Evolutionary conservation across 345 rosid species (phyloP).

Genomic region (Citrus cavaleriei): DNA sequence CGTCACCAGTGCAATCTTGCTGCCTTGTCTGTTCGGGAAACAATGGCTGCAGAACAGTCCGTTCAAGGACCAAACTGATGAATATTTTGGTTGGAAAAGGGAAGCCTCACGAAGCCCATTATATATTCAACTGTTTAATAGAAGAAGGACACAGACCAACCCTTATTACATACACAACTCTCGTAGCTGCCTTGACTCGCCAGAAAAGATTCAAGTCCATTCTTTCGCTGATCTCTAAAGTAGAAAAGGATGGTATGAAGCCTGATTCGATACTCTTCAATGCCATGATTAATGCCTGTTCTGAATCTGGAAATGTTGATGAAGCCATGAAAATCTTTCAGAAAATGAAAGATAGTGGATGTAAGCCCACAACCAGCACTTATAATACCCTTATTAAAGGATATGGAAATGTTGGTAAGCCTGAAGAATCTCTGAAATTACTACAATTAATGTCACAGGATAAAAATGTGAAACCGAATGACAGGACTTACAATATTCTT

Average conservation of each 20-base stretch:
- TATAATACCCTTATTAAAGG: conserved; percentile 87
- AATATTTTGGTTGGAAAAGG: conserved; percentile 58
- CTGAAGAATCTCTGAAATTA: conserved; percentile 67
- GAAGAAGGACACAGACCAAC: conserved; percentile 89
- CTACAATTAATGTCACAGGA: conserved; percentile 56
- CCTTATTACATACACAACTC: conserved; percentile 75
- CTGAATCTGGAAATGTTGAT: conserved; percentile 73
- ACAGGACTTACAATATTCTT: conserved; percentile 75
- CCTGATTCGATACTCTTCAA: conserved; percentile 92
- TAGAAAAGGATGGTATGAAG: conserved; percentile 70
- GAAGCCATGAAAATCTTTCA: conserved; percentile 74
- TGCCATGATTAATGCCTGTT: conserved; percentile 82
- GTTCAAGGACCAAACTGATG: conserved; percentile 89
- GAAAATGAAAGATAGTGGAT: conserved; percentile 77
- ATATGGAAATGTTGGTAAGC: conserved; percentile 67
- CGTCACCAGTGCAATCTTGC: conserved; percentile 23
- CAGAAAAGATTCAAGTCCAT: conserved; percentile 64
- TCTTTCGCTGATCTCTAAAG: conserved; percentile 48
- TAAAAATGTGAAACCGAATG: conserved; percentile 60
- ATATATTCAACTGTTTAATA: conserved; percentile 53
- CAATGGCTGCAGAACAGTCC: conserved; percentile 61
- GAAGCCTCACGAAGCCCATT: conserved; percentile 76
- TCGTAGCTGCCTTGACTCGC: conserved; percentile 65
- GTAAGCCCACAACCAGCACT: conserved; percentile 82
- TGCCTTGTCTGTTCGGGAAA: conserved; percentile 65